Conservation (phyloP, 352 stramenopile species). For the Globisporangium nagaii region DNA sequence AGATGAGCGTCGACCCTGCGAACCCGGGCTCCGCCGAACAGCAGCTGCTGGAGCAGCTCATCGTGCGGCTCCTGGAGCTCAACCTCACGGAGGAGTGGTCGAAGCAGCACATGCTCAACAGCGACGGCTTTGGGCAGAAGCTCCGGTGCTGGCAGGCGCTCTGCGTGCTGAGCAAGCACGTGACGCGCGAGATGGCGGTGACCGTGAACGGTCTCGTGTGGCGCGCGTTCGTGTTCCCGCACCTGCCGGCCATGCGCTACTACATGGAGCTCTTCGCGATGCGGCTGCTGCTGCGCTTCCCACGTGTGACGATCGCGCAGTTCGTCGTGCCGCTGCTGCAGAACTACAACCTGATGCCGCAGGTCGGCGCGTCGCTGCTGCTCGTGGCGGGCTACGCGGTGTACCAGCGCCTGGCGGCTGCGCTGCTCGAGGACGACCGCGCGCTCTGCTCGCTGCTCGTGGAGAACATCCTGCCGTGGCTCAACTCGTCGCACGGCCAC, state of each 20-base stretch:
- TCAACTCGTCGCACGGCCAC: slow-evolving; percentile 78
- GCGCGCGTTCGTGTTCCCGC: slow-evolving; percentile 48
- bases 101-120: slow-evolving; percentile 86
- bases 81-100: slow-evolving; percentile 55
- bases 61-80: slow-evolving; percentile 37
- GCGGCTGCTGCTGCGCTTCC: slow-evolving; percentile 52
- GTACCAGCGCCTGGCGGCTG: slow-evolving; percentile 29
- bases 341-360: slow-evolving; percentile 68
- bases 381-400: slow-evolving; percentile 42
- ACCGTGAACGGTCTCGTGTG: slow-evolving; percentile 32
- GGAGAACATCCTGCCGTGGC: slow-evolving; percentile 62
- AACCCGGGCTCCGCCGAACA: slow-evolving; percentile 7
- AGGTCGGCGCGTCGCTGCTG: slow-evolving; percentile 60
- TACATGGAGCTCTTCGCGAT: slow-evolving; percentile 85
- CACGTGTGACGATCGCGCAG: slow-evolving; percentile 24
- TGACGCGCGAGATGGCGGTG: slow-evolving; percentile 20
- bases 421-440: slow-evolving; percentile 7
- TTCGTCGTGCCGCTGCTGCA: slow-evolving; percentile 55
- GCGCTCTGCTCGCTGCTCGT: slow-evolving; percentile 22
- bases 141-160: slow-evolving; percentile 76
- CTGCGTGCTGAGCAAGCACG: slow-evolving; percentile 58
- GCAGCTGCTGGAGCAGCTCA: slow-evolving; percentile 29
- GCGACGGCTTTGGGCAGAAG: slow-evolving; percentile 71
- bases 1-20: slow-evolving; percentile 29
- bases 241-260: slow-evolving; percentile 63